Base-by-base conservation (phyloP, 345 rosid genomes). In the Pugionium dolabratum region DNA sequence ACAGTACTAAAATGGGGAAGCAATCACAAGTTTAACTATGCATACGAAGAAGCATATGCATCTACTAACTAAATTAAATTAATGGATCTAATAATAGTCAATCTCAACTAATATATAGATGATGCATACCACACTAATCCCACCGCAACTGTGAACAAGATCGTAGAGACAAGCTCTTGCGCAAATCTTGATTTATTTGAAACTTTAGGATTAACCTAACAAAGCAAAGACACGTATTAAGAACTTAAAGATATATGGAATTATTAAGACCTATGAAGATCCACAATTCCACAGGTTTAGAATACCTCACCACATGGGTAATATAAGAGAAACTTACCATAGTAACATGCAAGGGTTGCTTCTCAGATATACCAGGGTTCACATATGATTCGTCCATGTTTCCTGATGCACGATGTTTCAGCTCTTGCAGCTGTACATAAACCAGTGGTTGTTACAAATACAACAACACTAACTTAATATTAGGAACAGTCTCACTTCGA, bases 311-410 rank as follows among this genome's bases (percentile, higher is more conserved):
- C 35, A 43, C 43, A 51, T 59, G 54, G 36, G 49, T 4, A 55
- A 47, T 42, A 30, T 4, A 5, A 62, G 28, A 58, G 29, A 59
- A n/a, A 46, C 83, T 75, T 79, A 90, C 97, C 99, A 94, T 85
- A 55, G 92, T 76, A 47, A 94, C 99, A 75, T 94, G 99, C 83
- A 94, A 76, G 1, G 97, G 97, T 56, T 86, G 99, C 84, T 79
- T 94, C 77, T 88, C 91, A 40, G 97, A 94, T 59, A 88, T 69
- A 43, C 96, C 99, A 41, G 95, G 95, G 81, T 79, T 88, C 60
- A 88, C 40, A 78, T 84, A 83, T 2, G 86, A 73, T 79, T 90
- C 89, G 45, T 86, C 96, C 36, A 63, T 46, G 71, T 86, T 79
- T 36, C 89, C 93, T 29, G 91, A 76, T 59, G 88, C 96, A 60